Evolutionary conservation across 2,329 filamentous ascomycete species (phyloP).

Genomic region (Mycosphaerella sp.): DNA sequence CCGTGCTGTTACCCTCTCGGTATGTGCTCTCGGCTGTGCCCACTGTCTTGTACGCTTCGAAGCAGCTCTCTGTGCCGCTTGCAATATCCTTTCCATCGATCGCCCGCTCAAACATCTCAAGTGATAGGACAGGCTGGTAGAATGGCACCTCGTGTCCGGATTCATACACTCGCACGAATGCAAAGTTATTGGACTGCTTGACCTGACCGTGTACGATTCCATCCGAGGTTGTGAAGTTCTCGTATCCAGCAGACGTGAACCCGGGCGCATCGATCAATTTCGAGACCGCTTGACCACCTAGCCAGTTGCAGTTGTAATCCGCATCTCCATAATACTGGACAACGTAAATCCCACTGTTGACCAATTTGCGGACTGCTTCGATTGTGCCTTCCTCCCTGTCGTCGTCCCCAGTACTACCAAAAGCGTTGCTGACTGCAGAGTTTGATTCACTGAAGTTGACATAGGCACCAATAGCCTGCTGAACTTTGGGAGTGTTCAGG

Average conservation of each 20-base stretch:
- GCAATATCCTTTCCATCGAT: constrained; percentile 46
- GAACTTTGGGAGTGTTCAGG: constrained; percentile 50
- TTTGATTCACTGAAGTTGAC: constrained; percentile 50
- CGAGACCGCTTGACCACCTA: constrained; percentile 40
- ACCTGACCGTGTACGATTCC: constrained; percentile 48
- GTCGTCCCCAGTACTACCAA: constrained; percentile 46
- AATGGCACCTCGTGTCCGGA: constrained; percentile 48
- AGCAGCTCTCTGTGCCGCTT: constrained; percentile 36
- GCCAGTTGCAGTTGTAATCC: constrained; percentile 45
- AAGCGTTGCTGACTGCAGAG: constrained; percentile 41
- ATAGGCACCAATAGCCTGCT: constrained; percentile 53
- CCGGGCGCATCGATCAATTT: constrained; percentile 38
- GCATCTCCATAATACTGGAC: constrained; percentile 45
- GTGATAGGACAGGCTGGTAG: constrained; percentile 45
- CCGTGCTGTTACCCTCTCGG: constrained; percentile 41
- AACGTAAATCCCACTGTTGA: constrained; percentile 38
- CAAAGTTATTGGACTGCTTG: constrained; percentile 47
- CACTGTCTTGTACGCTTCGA: constrained; percentile 19
- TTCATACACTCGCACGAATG: constrained; percentile 47
- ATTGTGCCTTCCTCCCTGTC: constrained; percentile 41
- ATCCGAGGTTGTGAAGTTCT: constrained; percentile 37
- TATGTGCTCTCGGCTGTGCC: constrained; percentile 27
- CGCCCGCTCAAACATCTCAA: constrained; percentile 47
- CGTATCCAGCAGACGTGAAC: constrained; percentile 43
- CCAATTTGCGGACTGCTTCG: constrained; percentile 36